Evolutionary conservation across 2,329 filamentous ascomycete species (phyloP).

Genomic region (Aspergillus hortae): DNA sequence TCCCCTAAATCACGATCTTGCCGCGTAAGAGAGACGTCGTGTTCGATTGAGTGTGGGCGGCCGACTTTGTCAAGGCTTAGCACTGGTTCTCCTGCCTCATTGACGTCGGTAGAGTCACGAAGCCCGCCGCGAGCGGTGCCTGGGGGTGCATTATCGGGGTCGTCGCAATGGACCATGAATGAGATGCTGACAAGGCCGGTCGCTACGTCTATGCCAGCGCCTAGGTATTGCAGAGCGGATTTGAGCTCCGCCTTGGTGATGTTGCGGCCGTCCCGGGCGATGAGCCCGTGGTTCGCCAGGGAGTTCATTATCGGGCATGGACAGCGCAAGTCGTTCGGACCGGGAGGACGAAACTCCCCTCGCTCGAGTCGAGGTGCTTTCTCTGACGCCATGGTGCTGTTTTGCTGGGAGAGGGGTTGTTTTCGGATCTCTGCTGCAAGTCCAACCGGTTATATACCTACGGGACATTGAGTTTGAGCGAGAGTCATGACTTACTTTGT

Average conservation of each 20-base stretch:
- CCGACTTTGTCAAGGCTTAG: conserved; percentile 15
- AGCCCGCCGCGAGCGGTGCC: conserved; percentile 5
- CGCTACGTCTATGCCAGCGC: conserved; percentile 6
- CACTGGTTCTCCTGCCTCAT: conserved; percentile 5
- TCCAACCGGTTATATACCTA: no score
- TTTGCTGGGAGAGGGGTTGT: neutral
- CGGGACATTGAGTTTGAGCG: no score
- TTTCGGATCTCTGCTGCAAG: neutral
- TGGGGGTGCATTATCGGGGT: conserved; percentile 3
- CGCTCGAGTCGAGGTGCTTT: neutral
- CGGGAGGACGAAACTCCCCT: conserved; percentile 5
- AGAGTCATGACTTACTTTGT: no score
- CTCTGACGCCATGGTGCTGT: neutral
- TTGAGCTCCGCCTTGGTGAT: conserved; percentile 11
- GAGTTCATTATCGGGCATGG: conserved; percentile 15
- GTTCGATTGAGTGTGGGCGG: conserved; percentile 13
- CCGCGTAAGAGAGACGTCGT: conserved; percentile 15
- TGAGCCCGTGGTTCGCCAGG: conserved; percentile 16
- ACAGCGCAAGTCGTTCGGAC: conserved; percentile 7
- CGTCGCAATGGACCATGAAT: conserved; percentile 14
- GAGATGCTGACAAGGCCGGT: conserved; percentile 5
- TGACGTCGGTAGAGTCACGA: conserved; percentile 11
- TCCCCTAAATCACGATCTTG: conserved; percentile 16
- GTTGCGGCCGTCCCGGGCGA: conserved; percentile 12
- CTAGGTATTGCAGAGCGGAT: conserved; percentile 9